phyloP scores from a whole-genome alignment of 169 alveolate species.

The Toxoplasma gondii region DNA sequence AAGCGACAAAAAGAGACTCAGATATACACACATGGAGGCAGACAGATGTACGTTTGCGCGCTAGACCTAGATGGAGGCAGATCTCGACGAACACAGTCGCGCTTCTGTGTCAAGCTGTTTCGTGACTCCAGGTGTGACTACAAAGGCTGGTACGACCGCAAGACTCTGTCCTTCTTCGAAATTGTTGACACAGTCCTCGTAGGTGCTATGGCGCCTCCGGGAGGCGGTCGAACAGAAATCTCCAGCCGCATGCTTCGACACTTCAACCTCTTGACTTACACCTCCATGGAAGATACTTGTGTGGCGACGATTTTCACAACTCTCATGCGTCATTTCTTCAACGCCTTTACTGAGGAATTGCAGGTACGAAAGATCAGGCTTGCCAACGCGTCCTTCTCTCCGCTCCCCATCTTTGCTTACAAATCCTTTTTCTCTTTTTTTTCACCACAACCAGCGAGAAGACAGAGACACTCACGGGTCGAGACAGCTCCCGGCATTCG shows the following conservation, averaged over 20 bases:
- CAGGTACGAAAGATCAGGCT: neutral
- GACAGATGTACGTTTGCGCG: no score
- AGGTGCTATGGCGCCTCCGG: constrained; percentile 94
- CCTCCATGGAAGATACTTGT: constrained; percentile 86
- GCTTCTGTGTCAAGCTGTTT: no score
- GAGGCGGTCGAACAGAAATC: constrained; percentile 91
- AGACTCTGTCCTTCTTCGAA: constrained; percentile 85
- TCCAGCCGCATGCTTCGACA: constrained; percentile 90
- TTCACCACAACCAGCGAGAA: no score
- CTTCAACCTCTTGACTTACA: constrained; percentile 86
- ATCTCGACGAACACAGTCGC: no score
- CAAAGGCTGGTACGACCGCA: constrained; percentile 93
- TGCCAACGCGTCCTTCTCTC: neutral
- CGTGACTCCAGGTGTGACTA: constrained; percentile 63
- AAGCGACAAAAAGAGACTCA: no score
- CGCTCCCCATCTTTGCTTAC: no score
- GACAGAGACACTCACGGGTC: no score
- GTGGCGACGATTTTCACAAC: constrained; percentile 86
- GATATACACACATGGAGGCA: no score
- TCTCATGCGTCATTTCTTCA: constrained; percentile 82
- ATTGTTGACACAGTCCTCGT: constrained; percentile 85
- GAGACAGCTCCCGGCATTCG: no score
- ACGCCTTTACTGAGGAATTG: constrained; percentile 78
- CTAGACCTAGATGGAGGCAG: no score
- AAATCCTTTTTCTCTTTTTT: no score